Evolutionary conservation across 139 green algal species (phyloP).

Genomic region (Coccomyxa sp.): DNA sequence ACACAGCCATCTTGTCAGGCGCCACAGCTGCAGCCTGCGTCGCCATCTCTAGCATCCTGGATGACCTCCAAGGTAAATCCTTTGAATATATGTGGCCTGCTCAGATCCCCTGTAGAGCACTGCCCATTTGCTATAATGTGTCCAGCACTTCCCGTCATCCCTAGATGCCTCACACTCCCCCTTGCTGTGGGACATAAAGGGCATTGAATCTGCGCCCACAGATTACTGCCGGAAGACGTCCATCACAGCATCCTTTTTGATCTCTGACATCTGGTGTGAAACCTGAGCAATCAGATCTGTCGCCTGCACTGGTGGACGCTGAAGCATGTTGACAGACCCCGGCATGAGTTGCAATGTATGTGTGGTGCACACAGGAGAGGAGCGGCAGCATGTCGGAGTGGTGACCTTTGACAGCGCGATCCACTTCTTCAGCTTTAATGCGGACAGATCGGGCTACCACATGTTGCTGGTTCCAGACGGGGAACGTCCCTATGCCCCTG

Average conservation of each 20-base stretch:
- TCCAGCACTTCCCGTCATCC: too few species aligned
- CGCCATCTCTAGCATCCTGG: constrained; percentile 54
- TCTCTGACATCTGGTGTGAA: too few species aligned
- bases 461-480: constrained; percentile 84
- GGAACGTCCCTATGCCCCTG: constrained; percentile 45
- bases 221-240: too few species aligned
- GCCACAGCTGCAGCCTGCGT: constrained; percentile 57
- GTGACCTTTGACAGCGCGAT: constrained; percentile 80
- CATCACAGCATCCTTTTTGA: too few species aligned
- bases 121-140: too few species aligned
- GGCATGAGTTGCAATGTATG: not conserved
- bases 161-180: too few species aligned
- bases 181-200: too few species aligned
- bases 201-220: too few species aligned
- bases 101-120: not conserved
- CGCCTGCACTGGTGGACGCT: too few species aligned
- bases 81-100: not conserved
- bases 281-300: too few species aligned
- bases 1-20: constrained; percentile 56
- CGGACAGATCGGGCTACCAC: constrained; percentile 27
- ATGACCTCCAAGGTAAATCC: constrained; percentile 61
- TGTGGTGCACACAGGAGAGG: constrained; percentile 31
- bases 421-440: constrained; percentile 74
- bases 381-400: constrained; percentile 62
- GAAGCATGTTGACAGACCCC: not conserved